Base-by-base conservation (phyloP, 139 green algal species). In the Dunaliella primolecta region DNA sequence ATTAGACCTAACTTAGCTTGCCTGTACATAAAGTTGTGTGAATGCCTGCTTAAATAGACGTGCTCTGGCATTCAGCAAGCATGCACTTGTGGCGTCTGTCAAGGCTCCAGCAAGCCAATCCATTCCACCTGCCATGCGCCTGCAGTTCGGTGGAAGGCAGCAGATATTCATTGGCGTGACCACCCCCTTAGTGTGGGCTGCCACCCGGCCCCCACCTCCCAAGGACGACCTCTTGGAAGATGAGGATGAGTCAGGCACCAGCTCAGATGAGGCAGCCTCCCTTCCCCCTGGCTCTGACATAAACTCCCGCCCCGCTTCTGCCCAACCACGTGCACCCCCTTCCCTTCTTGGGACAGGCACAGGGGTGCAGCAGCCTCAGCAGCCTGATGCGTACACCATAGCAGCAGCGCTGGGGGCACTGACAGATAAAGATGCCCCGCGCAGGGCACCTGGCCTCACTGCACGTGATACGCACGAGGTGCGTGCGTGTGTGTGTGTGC, bases 101-200 rank as follows among this genome's bases (percentile, higher is more conserved):
- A n/a, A n/a, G n/a, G n/a, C n/a, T n/a, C n/a, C n/a, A n/a, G n/a
- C n/a, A n/a, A n/a, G n/a, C n/a, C n/a, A n/a, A n/a, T n/a, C n/a
- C n/a, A n/a, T n/a, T n/a, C n/a, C n/a, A n/a, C n/a, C n/a, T n/a
- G n/a, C n/a, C n/a, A n/a, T n/a, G n/a, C n/a, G n/a, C n/a, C n/a
- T 64, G n/a, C 87, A 90, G 85, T 89, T 76, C 76, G 88, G 85
- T 34, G 88, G 88, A 0, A 78, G 81, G 0, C 81, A 88, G 76
- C 86, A 88, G 72, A 23, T 87, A 2, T 91, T 93, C 78, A 84
- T 94, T 29, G 91, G 75, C n/a, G 88, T 94, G 15, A 91, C 88
- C 35, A 89, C 83, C 21, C 89, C 89, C 0, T 84, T 93, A 35
- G 86, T 89, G 21, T 94, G 91, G 91, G 91, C 91, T 27, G 85